Evolutionary conservation across 495 filamentous ascomycete genomes (phyloP), one percentile per base, ranked within the genome.

Genomic region (Cercophora samala): DNA sequence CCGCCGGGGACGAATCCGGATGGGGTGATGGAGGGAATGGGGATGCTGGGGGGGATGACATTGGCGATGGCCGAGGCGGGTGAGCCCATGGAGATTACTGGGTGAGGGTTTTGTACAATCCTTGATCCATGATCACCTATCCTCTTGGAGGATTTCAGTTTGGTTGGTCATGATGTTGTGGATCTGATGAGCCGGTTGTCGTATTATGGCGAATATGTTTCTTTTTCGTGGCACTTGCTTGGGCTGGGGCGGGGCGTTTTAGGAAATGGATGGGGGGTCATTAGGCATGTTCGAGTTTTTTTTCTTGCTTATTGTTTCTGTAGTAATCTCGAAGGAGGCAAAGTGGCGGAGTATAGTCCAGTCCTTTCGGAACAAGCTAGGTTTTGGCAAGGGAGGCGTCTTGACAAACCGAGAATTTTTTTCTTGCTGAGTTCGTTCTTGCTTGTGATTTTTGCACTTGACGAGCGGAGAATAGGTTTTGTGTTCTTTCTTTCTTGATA

Each of bases 1-100:
- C 15, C 32, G 58, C n/a, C 25, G 24, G 46, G 58, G 58, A 17
- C 46, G 52, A 62, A 37, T 26, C 18, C 19, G 58, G 19, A 58
- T 9, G 25, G 4, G 11, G 58, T 60, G 23, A 21, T 60, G 58
- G 19, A 18, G 26, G 58, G 23, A 22, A 15, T 56, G 60, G 18
- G 53, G 18, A 46, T 23, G n/a, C 53, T 56, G 24, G 60, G 29
- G 3, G 29, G 26, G 60, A 42, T 42, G 60, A 29, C 24, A 29
- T 5, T 62, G 60, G 60, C 32, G 60, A 29, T 62, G 32, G 15
- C 26, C 0, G 29, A 29, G 58, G 58, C 18, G 18, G 70, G 64
- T 56, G 70, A 70, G 6, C 55, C 65, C 0, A 74, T 74, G 69
- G 72, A 72, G 37, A 64, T 72, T 37, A 24, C 69, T 24, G 65